Percentiles rank a stretch among this genome's conserved stretches.
Conservation (phyloP, 257 asterid species). For the Buddleja alternifolia region DNA sequence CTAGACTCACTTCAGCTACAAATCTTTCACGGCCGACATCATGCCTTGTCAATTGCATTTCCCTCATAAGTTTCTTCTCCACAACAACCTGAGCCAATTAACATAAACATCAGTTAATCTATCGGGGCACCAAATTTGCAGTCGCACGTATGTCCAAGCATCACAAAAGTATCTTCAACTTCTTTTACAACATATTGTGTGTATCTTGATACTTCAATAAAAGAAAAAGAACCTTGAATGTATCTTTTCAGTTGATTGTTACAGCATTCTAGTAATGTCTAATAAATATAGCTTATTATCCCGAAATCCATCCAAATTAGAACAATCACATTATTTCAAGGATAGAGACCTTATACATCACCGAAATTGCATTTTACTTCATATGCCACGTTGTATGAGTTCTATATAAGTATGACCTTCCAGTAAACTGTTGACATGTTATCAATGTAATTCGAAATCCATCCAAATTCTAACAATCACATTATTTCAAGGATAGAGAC, state of each 20-base stretch:
- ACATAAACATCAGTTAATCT: slow-evolving; percentile 26
- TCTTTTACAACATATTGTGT: too few species aligned
- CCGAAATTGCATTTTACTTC: not conserved
- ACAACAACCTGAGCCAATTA: slow-evolving; percentile 71
- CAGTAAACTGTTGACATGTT: not conserved
- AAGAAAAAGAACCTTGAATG: too few species aligned
- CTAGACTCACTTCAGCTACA: slow-evolving; percentile 67
- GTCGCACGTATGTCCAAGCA: not conserved
- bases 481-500: not conserved
- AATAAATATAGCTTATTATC: not conserved
- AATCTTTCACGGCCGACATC: slow-evolving; percentile 80
- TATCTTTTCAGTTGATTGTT: too few species aligned
- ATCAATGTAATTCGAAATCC: too few species aligned
- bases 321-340: not conserved
- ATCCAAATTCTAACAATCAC: not conserved
- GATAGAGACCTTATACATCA: not conserved
- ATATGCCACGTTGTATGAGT: not conserved
- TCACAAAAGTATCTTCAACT: not conserved
- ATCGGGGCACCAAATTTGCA: slow-evolving; percentile 1
- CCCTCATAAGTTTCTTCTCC: slow-evolving; percentile 88
- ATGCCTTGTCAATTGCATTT: slow-evolving; percentile 74
- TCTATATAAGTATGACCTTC: not conserved
- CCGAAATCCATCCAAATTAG: not conserved
- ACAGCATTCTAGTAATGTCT: not conserved
- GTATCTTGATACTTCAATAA: too few species aligned